Percentiles rank a stretch among this genome's conserved stretches.
These are phyloP conservation scores for Xylariaceae sp. DNA, from an alignment of 2,329 filamentous ascomycete genomes.

Conservation along the genomic window DNA sequence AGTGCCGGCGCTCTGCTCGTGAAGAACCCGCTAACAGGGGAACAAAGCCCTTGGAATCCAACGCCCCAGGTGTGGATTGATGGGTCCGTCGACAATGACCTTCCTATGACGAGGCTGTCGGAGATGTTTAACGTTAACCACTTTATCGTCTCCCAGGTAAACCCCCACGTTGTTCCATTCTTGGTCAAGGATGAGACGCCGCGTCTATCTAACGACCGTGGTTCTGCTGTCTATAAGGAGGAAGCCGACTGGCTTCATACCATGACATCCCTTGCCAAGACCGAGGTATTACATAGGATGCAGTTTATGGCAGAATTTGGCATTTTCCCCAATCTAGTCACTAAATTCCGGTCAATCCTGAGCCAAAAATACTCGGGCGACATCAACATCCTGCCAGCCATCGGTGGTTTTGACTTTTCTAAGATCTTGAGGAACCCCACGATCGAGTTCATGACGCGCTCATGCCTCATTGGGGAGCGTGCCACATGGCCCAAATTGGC, in stretches of 20 bases:
- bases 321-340: slow-evolving; percentile 71
- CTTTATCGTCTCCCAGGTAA: slow-evolving; percentile 96
- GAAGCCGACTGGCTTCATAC: slow-evolving; percentile 59
- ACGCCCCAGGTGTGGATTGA: slow-evolving; percentile 86
- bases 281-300: slow-evolving; percentile 75
- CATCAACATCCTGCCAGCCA: slow-evolving; percentile 85
- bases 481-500: slow-evolving; percentile 91
- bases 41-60: slow-evolving; percentile 78
- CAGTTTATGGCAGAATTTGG: slow-evolving; percentile 77
- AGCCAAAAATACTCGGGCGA: slow-evolving; percentile 92
- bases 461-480: slow-evolving; percentile 71
- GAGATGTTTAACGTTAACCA: slow-evolving; percentile 99
- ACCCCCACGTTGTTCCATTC: slow-evolving; percentile 89
- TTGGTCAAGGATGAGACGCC: slow-evolving; percentile 67
- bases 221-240: slow-evolving; percentile 35
- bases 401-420: slow-evolving; percentile 69
- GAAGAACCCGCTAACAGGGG: slow-evolving; percentile 77
- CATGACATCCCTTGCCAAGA: slow-evolving; percentile 68
- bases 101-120: slow-evolving; percentile 82
- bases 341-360: slow-evolving; percentile 74
- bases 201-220: slow-evolving; percentile 34
- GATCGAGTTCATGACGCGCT: slow-evolving; percentile 77
- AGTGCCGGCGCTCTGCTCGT: slow-evolving; percentile 72
- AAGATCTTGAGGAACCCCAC: slow-evolving; percentile 80
- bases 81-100: slow-evolving; percentile 88